Evolutionary conservation across 176 grass and related monocot species (phyloP).

Genomic region (Aegilops bicornis): DNA sequence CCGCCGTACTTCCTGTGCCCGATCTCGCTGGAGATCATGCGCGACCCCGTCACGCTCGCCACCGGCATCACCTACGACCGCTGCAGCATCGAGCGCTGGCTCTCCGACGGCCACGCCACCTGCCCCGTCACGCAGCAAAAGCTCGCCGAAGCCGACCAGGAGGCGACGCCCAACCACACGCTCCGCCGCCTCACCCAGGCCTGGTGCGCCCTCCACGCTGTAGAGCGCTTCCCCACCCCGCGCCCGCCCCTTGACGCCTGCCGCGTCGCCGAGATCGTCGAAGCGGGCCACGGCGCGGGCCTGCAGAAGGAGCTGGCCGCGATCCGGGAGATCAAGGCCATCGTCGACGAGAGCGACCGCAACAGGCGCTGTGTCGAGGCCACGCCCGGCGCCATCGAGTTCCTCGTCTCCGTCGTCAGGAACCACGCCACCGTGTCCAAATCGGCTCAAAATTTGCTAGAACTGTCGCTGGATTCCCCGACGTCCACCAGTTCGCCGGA

Average conservation of each 20-base stretch:
- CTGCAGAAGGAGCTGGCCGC: neutral
- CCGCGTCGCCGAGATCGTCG: slow-evolving; percentile 45
- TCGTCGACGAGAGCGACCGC: slow-evolving; percentile 62
- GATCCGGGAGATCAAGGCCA: slow-evolving; percentile 48
- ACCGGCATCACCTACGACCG: slow-evolving; percentile 97
- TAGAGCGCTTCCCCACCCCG: slow-evolving; percentile 75
- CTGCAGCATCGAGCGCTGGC: slow-evolving; percentile 73
- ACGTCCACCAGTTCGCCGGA: slow-evolving; percentile 29
- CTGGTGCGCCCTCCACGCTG: slow-evolving; percentile 64
- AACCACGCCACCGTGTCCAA: neutral
- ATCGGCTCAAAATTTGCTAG: neutral
- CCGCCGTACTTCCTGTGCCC: slow-evolving; percentile 86
- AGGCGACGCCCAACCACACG: slow-evolving; percentile 88
- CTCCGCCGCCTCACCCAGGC: slow-evolving; percentile 80
- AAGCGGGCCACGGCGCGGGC: slow-evolving; percentile 13
- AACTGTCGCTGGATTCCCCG: slow-evolving; percentile 12
- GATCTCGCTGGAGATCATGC: slow-evolving; percentile 85
- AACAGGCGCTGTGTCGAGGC: slow-evolving; percentile 51
- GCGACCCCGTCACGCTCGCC: slow-evolving; percentile 70
- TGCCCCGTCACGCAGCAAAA: slow-evolving; percentile 64
- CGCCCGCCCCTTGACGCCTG: slow-evolving; percentile 41
- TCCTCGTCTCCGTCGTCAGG: slow-evolving; percentile 35
- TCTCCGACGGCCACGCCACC: slow-evolving; percentile 46
- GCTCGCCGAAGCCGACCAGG: slow-evolving; percentile 35
- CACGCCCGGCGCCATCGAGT: slow-evolving; percentile 34